Percentiles rank a stretch among this genome's conserved stretches.
Conservation (phyloP, 495 filamentous ascomycete genomes). For the Penicillium paradoxum region DNA sequence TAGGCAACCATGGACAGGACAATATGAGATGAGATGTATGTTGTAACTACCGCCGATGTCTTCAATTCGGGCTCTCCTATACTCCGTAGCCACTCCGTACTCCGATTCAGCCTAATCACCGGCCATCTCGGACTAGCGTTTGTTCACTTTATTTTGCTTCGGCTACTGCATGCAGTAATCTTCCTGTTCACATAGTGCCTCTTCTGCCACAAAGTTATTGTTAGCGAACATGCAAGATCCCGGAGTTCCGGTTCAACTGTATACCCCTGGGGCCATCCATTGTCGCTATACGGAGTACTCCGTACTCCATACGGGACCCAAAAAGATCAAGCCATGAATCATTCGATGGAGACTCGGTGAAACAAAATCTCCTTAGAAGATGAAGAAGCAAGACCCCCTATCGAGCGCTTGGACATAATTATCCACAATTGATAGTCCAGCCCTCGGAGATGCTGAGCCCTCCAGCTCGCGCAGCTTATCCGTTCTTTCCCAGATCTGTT, state of each 20-base stretch:
- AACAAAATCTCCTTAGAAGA: constrained; percentile 13
- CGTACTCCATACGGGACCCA: too few species aligned
- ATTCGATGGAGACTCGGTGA: not conserved
- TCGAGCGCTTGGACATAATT: constrained; percentile 15
- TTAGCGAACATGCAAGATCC: constrained; percentile 1
- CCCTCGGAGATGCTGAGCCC: not conserved
- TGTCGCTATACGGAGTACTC: not conserved
- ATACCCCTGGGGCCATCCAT: not conserved
- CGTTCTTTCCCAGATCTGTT: constrained; percentile 21
- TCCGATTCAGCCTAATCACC: not conserved
- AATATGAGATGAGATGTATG: too few species aligned
- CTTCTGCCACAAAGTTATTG: not conserved
- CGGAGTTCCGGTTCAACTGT: constrained; percentile 4
- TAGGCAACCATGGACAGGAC: too few species aligned
- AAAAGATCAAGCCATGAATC: not conserved
- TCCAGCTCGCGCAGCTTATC: constrained; percentile 6
- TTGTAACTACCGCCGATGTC: too few species aligned
- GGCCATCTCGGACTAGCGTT: not conserved
- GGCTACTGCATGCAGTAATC: constrained; percentile 5
- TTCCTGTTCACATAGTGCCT: not conserved
- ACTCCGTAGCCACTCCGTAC: not conserved
- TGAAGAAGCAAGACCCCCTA: constrained; percentile 20
- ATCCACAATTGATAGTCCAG: constrained; percentile 10
- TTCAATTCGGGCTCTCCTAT: not conserved
- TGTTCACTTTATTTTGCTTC: constrained; percentile 1